Evolutionary conservation across 768 basidiomycete species (phyloP), one percentile per base, ranked within the genome.

Genomic region (Hebeloma cylindrosporum): DNA sequence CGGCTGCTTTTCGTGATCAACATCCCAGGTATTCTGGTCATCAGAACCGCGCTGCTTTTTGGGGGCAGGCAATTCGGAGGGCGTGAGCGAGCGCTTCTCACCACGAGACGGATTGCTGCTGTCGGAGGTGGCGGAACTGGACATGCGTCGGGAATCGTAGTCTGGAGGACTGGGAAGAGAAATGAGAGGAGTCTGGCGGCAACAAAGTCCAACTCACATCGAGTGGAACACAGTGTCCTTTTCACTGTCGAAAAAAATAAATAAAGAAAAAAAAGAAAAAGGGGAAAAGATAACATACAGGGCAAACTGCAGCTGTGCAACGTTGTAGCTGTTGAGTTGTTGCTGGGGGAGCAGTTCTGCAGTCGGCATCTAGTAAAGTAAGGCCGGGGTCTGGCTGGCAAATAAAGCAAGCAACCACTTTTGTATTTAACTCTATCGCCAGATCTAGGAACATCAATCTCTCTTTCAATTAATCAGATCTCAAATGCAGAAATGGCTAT

Each of bases 131-230:
- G 80, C 82, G 52, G 83, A 86, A 62, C 77, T 75, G 65, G 88
- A 88, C 88, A 90, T 88, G 60, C 86, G 83, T 59, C 86, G 76
- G 27, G 63, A 61, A 50, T 72, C 61, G 77, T 85, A 80, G 64
- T 80, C 79, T 51, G 78, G 58, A 63, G 76, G 69, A 39, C 68
- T 60, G 48, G 69, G 57, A 57, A 43, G 23, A 43, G 40, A 42
- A 30, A 38, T 26, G 20, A 50, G 22, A 49, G 70, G 53, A 51
- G 75, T 78, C 80, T 66, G 49, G 75, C 59, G 22, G 70, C 65
- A 52, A 74, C 71, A 2, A 76, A n/a, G n/a, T n/a, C n/a, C n/a
- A n/a, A n/a, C n/a, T n/a, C n/a, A n/a, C 63, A 56, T 76, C 67
- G 64, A 73, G 66, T 47, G 58, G 60, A 73, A 75, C 32, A 66